Percentiles rank a stretch among this genome's conserved stretches.
These are phyloP conservation scores for Bothriochloa decipiens DNA, from an alignment of 176 grass and related monocot species.

Conservation along the genomic window DNA sequence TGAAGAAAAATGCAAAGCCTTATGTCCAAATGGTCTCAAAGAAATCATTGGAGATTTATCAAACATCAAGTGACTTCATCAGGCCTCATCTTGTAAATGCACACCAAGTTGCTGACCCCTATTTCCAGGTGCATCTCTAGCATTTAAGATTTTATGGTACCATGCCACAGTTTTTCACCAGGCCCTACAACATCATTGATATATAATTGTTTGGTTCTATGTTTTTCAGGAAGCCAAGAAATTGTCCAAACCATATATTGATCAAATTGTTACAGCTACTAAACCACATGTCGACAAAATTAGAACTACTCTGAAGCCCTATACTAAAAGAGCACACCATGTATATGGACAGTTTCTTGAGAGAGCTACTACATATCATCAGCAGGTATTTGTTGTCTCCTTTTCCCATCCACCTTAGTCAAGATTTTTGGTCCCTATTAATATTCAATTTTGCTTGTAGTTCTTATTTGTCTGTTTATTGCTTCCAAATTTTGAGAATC, in stretches of 20 bases:
- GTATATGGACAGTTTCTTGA: constrained; percentile 58
- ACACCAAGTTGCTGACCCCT: constrained; percentile 66
- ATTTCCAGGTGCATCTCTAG: constrained; percentile 70
- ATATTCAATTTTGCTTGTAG: constrained; percentile 9
- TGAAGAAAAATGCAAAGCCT: constrained; percentile 60
- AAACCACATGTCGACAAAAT: constrained; percentile 81
- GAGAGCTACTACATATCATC: constrained; percentile 68
- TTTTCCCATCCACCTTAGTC: constrained; percentile 9
- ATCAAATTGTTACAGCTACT: constrained; percentile 72
- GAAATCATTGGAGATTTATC: constrained; percentile 77
- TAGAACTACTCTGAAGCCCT: constrained; percentile 61
- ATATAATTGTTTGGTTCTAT: constrained; percentile 10
- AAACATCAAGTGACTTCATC: constrained; percentile 63
- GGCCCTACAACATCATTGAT: background rate
- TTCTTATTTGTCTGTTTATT: background rate
- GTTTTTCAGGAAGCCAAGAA: constrained; percentile 76
- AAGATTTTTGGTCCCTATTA: background rate
- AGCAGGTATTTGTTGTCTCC: constrained; percentile 56
- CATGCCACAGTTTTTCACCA: background rate
- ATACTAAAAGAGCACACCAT: constrained; percentile 50
- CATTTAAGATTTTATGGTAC: constrained; percentile 16
- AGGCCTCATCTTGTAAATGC: constrained; percentile 64
- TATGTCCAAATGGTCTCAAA: constrained; percentile 63
- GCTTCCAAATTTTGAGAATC: background rate
- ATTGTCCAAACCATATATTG: constrained; percentile 82